These are phyloP conservation scores for Boletellus ananas DNA, from an alignment of 768 basidiomycete species.

Conservation along the genomic window DNA sequence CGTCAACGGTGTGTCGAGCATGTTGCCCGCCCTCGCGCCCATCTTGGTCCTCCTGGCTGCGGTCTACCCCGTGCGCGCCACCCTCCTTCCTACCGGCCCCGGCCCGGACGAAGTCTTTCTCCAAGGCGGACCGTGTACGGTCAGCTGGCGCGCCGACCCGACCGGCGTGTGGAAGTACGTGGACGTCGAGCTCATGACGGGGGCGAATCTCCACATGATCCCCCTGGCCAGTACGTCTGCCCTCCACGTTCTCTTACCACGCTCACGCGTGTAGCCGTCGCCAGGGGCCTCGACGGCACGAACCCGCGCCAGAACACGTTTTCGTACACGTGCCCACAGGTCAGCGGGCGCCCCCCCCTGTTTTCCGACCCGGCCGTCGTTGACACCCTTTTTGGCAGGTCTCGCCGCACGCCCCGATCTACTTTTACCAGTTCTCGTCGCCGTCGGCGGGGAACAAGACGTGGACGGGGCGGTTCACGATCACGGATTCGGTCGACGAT, in stretches of 20 bases:
- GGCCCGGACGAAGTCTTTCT: conserved; percentile 56
- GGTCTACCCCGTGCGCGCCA: conserved; percentile 44
- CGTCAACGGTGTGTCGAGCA: conserved; percentile 4
- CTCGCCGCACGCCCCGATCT: conserved; percentile 58
- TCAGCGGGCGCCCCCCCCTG: too few species aligned
- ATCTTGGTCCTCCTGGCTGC: conserved; percentile 23
- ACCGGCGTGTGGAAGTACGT: conserved; percentile 65
- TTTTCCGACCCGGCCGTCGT: too few species aligned
- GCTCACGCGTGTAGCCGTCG: conserved; percentile 48
- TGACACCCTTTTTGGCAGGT: too few species aligned
- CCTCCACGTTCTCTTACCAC: neutral
- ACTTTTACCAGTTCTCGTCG: conserved; percentile 76
- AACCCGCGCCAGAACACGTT: conserved; percentile 40
- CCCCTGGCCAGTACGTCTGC: conserved; percentile 54
- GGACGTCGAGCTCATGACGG: conserved; percentile 79
- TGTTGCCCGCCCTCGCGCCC: conserved; percentile 15
- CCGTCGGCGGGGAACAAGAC: conserved; percentile 34
- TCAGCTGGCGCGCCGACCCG: conserved; percentile 58
- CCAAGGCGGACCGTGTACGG: conserved; percentile 50
- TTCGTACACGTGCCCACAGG: conserved; percentile 63
- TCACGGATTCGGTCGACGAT: conserved; percentile 48
- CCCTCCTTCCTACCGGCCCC: conserved; percentile 57
- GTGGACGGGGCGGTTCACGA: conserved; percentile 80
- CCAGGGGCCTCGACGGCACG: conserved; percentile 59
- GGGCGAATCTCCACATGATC: conserved; percentile 66